Evolutionary conservation across 2,329 filamentous ascomycete species (phyloP).

Genomic region (Coniochaeta sp.): DNA sequence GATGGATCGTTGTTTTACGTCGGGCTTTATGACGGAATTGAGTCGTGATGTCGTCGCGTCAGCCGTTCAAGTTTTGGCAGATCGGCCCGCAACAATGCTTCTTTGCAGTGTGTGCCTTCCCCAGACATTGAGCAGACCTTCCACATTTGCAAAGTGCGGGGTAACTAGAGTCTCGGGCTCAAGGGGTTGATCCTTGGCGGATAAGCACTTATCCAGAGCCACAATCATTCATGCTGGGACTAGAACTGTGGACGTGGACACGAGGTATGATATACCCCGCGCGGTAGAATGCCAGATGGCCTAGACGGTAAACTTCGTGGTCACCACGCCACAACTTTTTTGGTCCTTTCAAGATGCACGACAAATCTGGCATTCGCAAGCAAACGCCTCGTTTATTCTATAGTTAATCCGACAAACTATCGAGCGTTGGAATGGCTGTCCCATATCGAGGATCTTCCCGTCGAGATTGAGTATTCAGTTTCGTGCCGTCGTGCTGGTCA

Average conservation of each 20-base stretch:
- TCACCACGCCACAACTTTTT: no score
- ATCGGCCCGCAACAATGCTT: neutral
- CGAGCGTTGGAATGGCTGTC: neutral
- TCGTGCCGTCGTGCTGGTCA: neutral
- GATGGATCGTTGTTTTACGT: neutral
- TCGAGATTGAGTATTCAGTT: neutral
- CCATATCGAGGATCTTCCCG: neutral
- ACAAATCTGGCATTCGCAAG: neutral
- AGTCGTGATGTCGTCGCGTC: neutral
- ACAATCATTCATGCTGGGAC: no score
- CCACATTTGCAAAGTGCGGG: neutral
- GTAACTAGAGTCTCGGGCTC: neutral
- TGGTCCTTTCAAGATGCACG: neutral
- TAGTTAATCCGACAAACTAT: neutral
- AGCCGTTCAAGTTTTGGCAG: neutral
- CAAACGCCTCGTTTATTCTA: neutral
- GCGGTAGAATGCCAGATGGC: no score
- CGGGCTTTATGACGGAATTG: neutral
- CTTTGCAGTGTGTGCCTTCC: neutral
- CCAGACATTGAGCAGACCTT: no score
- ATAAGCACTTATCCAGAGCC: conserved; percentile 2
- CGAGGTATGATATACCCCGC: no score
- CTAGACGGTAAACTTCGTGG: no score
- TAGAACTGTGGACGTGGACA: no score
- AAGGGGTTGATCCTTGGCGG: neutral